Evolutionary conservation across 768 basidiomycete genomes (phyloP).

Genomic region (Termitomyces sp.): DNA sequence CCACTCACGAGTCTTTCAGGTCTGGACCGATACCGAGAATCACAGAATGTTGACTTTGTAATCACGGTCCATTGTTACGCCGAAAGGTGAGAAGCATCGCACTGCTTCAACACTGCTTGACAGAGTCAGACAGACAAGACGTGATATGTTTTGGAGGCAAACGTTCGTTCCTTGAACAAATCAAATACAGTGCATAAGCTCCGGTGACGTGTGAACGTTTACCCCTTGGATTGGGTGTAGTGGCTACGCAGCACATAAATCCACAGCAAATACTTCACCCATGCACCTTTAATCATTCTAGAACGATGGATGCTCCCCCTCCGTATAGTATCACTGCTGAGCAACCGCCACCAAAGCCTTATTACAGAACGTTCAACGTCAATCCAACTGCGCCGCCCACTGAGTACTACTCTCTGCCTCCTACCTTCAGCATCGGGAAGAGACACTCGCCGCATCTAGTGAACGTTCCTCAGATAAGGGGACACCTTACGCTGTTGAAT

Average conservation of each 20-base stretch:
- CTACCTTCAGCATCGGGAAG: constrained; percentile 5
- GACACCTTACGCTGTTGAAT: constrained; percentile 12
- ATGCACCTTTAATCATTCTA: neutral
- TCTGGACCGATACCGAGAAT: no score
- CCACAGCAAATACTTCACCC: neutral
- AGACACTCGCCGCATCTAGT: constrained; percentile 6
- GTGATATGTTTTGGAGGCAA: no score
- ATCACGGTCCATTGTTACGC: no score
- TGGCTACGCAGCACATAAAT: no score
- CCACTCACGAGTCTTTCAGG: no score
- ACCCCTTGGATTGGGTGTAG: no score
- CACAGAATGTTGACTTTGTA: no score
- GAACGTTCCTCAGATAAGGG: constrained; percentile 4
- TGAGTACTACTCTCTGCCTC: constrained; percentile 1
- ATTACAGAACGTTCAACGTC: neutral
- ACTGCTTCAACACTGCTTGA: no score
- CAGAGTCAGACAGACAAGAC: no score
- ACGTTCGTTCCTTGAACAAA: neutral
- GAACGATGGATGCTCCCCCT: constrained; percentile 1
- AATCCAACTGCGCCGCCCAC: neutral
- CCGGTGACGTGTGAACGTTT: neutral
- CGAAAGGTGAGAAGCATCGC: no score
- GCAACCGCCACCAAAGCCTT: neutral
- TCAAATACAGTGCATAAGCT: no score
- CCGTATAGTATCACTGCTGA: neutral